Evolutionary conservation across 2,329 filamentous ascomycete genomes (phyloP), one percentile per base, ranked within the genome.

Genomic region (Fusarium floridanum): DNA sequence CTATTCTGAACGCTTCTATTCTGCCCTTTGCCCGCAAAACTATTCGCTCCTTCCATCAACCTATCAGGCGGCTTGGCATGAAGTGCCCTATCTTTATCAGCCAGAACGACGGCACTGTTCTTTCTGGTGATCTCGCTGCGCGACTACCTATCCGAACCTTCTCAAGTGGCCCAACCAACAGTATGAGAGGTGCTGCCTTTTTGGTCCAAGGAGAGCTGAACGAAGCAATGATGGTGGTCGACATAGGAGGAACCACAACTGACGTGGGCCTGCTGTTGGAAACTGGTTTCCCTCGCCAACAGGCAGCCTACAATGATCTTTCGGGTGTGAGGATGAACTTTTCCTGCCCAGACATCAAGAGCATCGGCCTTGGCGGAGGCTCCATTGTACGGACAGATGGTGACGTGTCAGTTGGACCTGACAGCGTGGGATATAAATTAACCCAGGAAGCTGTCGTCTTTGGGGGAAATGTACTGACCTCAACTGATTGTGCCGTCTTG

Each of bases 191-290:
- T 1, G 90, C 90, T 3, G 91, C 90, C 0, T 92, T 91, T 65
- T 81, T 93, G 12, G 83, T 85, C 0, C 82, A 85, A 43, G 78
- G 78, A 5, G 70, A 82, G n/a, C 64, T 78, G 22, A 78, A 80
- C 3, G 81, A 86, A 64, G 81, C 83, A 0, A 81, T 86, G 74
- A 89, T 92, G 83, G 91, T 93, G 0, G 88, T 92, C 2, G 91
- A 93, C 75, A 89, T 93, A 63, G 91, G 91, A 1, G 91, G 91
- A 4, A 93, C 91, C 0, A 93, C 91, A 0, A 89, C 90, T 0
- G 91, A 93, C 73, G 89, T 92, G 12, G 90, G 91, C 0, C 80
- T 91, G 0, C 80, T 93, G 5, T 84, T 91, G 8, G 84, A 87
- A 0, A 92, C 88, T 59, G 91, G 91, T 0, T 91, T 93, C 60